Evolutionary conservation across 768 basidiomycete genomes (phyloP).

Genomic region (Lentinula raphanica): DNA sequence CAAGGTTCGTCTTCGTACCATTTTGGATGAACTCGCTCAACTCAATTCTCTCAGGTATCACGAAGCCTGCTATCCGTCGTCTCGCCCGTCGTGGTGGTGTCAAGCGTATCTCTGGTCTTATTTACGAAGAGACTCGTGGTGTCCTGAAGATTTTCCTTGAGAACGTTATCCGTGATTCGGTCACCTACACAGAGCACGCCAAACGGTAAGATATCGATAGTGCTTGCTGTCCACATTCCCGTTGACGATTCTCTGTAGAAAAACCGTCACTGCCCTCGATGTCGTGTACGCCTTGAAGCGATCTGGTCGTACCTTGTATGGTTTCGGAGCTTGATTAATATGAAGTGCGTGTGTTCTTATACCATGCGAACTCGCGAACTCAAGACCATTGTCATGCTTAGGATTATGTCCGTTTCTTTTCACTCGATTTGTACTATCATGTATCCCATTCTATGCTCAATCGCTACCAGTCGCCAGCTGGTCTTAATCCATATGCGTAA

Average conservation of each 20-base stretch:
- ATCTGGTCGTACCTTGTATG: constrained; percentile 5
- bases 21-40: background rate
- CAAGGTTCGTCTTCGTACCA: background rate
- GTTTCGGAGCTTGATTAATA: constrained; percentile 1
- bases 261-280: constrained; percentile 7
- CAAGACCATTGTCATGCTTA: too few relatives aligned
- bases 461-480: too few relatives aligned
- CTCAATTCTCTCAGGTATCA: background rate
- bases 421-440: background rate
- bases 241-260: background rate
- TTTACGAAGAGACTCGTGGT: constrained; percentile 5
- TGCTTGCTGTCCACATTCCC: background rate
- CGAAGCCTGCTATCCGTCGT: constrained; percentile 7
- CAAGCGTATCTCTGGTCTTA: constrained; percentile 6
- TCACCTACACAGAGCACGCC: constrained; percentile 4
- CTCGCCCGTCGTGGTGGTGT: constrained; percentile 8
- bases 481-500: too few relatives aligned
- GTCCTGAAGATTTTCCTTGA: constrained; percentile 6
- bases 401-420: background rate
- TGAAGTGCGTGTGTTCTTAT: background rate
- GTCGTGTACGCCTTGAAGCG: constrained; percentile 5
- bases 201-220: background rate
- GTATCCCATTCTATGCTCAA: too few relatives aligned
- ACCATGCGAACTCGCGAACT: too few relatives aligned
- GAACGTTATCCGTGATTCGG: constrained; percentile 5